Percentiles rank a stretch among this genome's conserved stretches.
Conservation (phyloP, 2,329 filamentous ascomycete species). For the Xylariomycetidae sp. region DNA sequence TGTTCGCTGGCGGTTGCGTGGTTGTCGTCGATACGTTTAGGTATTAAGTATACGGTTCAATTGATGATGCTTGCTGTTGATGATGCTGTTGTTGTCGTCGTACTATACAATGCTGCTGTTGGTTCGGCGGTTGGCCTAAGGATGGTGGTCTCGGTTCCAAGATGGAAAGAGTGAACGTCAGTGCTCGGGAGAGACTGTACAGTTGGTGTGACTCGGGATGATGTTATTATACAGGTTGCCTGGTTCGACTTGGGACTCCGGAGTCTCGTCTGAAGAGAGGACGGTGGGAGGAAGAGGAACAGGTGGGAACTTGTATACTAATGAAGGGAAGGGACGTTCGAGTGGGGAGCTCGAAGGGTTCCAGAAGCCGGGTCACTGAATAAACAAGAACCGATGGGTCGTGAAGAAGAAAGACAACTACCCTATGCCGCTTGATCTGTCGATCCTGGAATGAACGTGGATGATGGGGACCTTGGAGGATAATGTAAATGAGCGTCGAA, state of each 20-base stretch:
- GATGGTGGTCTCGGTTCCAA: slow-evolving; percentile 29
- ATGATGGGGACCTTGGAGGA: too few species aligned
- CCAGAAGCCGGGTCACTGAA: slow-evolving; percentile 28
- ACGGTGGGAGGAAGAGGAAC: slow-evolving; percentile 11
- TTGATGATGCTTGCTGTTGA: too few species aligned
- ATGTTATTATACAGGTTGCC: slow-evolving; percentile 24
- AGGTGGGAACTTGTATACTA: slow-evolving; percentile 22
- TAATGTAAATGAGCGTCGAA: slow-evolving; percentile 26
- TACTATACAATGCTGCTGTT: slow-evolving; percentile 24
- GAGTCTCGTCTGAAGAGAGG: slow-evolving; percentile 19
- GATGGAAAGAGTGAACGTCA: slow-evolving; percentile 28
- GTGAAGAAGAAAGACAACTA: slow-evolving; percentile 28
- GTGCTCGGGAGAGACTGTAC: slow-evolving; percentile 23
- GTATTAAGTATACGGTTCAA: slow-evolving; percentile 27
- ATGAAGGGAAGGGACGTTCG: slow-evolving; percentile 28
- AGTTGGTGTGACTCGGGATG: slow-evolving; percentile 22
- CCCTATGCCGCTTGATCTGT: slow-evolving; percentile 27
- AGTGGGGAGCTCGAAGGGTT: slow-evolving; percentile 22
- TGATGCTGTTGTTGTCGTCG: too few species aligned
- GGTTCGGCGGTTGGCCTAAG: slow-evolving; percentile 27
- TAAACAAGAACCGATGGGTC: slow-evolving; percentile 29
- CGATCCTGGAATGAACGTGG: slow-evolving; percentile 28
- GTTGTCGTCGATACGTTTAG: slow-evolving; percentile 16
- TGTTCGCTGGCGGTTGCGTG: slow-evolving; percentile 7
- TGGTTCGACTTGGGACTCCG: slow-evolving; percentile 14